Evolutionary conservation across 495 filamentous ascomycete genomes (phyloP).

Genomic region (Aspergillus incahuasiensis): DNA sequence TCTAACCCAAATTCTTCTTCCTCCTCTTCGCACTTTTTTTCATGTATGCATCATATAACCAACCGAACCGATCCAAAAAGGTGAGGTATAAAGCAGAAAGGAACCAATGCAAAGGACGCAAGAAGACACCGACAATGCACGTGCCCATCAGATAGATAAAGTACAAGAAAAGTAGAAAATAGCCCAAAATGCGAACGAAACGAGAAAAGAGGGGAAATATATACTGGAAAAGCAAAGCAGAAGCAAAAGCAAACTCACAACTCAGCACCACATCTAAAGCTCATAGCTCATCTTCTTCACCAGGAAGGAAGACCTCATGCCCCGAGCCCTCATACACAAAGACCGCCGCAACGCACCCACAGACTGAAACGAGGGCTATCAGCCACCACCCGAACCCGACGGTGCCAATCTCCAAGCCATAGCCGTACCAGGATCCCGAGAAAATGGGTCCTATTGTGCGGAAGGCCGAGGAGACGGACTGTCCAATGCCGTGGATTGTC

Average conservation of each 20-base stretch:
- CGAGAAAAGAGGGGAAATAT: background rate
- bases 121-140: slow-evolving; percentile 19
- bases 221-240: background rate
- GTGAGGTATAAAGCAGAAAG: slow-evolving; percentile 3
- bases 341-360: slow-evolving; percentile 56
- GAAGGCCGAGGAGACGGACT: slow-evolving; percentile 65
- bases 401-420: slow-evolving; percentile 62
- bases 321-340: slow-evolving; percentile 71
- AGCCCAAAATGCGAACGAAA: background rate
- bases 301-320: slow-evolving; percentile 64
- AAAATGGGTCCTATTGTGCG: slow-evolving; percentile 72
- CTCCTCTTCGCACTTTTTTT: background rate
- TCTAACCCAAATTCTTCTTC: background rate
- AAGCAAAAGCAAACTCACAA: too few species aligned
- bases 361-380: slow-evolving; percentile 57
- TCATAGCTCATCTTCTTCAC: slow-evolving; percentile 52
- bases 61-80: background rate
- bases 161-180: background rate
- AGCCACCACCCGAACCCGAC: slow-evolving; percentile 79
- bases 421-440: slow-evolving; percentile 66
- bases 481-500: slow-evolving; percentile 76
- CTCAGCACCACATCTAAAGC: too few species aligned
- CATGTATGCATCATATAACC: slow-evolving; percentile 5
- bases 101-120: background rate
- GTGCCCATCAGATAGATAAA: slow-evolving; percentile 17